Percentiles rank a stretch among this genome's conserved stretches.
phyloP scores from a whole-genome alignment of 1,284 basidiomycete genomes.

The Tilletia indica region DNA sequence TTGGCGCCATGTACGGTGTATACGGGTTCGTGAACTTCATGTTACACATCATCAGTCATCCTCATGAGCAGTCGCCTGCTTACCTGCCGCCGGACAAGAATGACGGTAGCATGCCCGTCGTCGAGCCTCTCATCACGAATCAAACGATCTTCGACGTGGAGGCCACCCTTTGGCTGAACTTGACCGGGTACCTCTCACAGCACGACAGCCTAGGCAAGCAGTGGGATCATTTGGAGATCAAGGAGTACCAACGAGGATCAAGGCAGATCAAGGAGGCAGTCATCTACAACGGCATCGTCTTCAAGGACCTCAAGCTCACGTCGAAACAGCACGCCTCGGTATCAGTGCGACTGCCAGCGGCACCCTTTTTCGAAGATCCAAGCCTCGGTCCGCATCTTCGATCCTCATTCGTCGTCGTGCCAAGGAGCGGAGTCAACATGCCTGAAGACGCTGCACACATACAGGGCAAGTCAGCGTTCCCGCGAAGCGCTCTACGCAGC shows the following conservation, averaged over 20 bases:
- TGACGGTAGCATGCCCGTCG: no score
- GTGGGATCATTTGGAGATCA: background rate
- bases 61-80: no score
- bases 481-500: no score
- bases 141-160: background rate
- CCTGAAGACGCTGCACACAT: background rate
- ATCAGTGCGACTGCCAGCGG: background rate
- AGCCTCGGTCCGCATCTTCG: background rate
- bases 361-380: constrained; percentile 7
- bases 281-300: background rate
- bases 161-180: constrained; percentile 4
- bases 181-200: background rate
- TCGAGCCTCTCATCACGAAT: background rate
- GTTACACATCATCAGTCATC: no score
- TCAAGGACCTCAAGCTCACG: background rate
- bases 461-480: no score
- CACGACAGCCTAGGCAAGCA: background rate
- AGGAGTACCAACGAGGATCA: background rate
- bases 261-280: background rate
- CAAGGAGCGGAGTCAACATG: background rate
- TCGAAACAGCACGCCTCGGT: background rate
- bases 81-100: no score
- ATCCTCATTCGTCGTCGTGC: background rate
- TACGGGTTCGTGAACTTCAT: no score
- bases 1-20: no score